Conservation (phyloP, 2,329 filamentous ascomycete genomes). For the Nothophoma quercina region DNA sequence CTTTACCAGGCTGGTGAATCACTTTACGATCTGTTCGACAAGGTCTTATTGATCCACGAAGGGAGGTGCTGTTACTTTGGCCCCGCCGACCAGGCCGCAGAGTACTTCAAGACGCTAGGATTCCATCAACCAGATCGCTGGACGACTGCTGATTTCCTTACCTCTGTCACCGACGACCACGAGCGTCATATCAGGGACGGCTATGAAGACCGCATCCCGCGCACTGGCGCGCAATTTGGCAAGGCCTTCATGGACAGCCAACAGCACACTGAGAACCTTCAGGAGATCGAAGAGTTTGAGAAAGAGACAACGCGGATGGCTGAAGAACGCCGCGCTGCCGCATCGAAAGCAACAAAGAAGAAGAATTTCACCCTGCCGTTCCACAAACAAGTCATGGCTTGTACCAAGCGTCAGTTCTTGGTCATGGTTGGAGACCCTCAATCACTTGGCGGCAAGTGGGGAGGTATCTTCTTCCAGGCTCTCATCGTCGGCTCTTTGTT, state of each 20-base stretch:
- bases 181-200: conserved; percentile 65
- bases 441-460: conserved; percentile 56
- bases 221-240: conserved; percentile 64
- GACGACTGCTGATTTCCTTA: conserved; percentile 76
- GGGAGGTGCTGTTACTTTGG: conserved; percentile 66
- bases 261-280: conserved; percentile 47
- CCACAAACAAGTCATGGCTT: conserved; percentile 50
- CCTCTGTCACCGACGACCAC: conserved; percentile 70
- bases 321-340: conserved; percentile 42
- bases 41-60: conserved; percentile 51
- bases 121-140: conserved; percentile 72
- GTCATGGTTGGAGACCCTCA: conserved; percentile 63
- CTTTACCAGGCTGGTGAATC: conserved; percentile 71
- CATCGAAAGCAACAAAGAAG: conserved; percentile 49
- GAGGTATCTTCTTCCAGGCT: conserved; percentile 53
- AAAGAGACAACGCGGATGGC: conserved; percentile 40
- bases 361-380: conserved; percentile 53
- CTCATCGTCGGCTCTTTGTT: conserved; percentile 57
- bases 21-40: conserved; percentile 50
- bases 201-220: conserved; percentile 65
- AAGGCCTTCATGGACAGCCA: conserved; percentile 50
- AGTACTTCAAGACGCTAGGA: conserved; percentile 72
- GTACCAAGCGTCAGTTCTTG: conserved; percentile 53
- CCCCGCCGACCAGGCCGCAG: conserved; percentile 64
- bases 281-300: conserved; percentile 52